Conservation (phyloP, 2,329 filamentous ascomycete genomes). For the Penicillium sp. region DNA sequence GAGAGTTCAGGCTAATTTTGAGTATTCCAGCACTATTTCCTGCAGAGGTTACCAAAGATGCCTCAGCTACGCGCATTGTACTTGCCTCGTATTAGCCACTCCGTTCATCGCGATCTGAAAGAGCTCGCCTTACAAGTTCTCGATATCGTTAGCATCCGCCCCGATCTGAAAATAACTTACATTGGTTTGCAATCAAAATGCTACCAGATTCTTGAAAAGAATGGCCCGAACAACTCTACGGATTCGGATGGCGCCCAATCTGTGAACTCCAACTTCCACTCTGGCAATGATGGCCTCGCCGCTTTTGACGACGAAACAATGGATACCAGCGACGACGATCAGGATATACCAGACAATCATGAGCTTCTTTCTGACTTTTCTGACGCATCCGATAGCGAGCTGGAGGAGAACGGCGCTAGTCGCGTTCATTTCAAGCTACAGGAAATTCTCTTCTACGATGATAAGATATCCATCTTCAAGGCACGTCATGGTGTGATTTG, state of each 20-base stretch:
- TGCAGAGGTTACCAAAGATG: slow-evolving; percentile 71
- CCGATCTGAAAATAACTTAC: slow-evolving; percentile 75
- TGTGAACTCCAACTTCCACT: slow-evolving; percentile 47
- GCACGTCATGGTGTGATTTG: slow-evolving; percentile 62
- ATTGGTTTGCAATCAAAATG: slow-evolving; percentile 75
- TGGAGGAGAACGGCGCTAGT: not conserved
- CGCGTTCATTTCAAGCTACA: slow-evolving; percentile 50
- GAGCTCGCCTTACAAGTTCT: slow-evolving; percentile 76
- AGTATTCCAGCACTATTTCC: slow-evolving; percentile 67
- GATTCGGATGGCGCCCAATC: not conserved
- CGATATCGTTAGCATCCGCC: slow-evolving; percentile 73
- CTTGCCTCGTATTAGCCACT: slow-evolving; percentile 66
- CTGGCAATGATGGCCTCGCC: slow-evolving; percentile 44
- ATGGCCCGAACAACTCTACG: slow-evolving; percentile 30
- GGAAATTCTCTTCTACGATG: slow-evolving; percentile 82
- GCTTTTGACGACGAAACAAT: slow-evolving; percentile 43
- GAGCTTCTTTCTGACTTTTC: not conserved
- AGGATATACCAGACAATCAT: slow-evolving; percentile 17
- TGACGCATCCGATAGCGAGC: slow-evolving; percentile 14
- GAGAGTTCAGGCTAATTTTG: slow-evolving; percentile 13
- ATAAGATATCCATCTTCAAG: slow-evolving; percentile 78
- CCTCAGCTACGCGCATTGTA: slow-evolving; percentile 70
- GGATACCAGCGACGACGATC: slow-evolving; percentile 41
- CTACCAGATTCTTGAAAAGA: slow-evolving; percentile 73
- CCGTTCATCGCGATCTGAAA: slow-evolving; percentile 62